phyloP scores from a whole-genome alignment of 23 red algal genomes.

The Cyanidioschyzon merolae region DNA sequence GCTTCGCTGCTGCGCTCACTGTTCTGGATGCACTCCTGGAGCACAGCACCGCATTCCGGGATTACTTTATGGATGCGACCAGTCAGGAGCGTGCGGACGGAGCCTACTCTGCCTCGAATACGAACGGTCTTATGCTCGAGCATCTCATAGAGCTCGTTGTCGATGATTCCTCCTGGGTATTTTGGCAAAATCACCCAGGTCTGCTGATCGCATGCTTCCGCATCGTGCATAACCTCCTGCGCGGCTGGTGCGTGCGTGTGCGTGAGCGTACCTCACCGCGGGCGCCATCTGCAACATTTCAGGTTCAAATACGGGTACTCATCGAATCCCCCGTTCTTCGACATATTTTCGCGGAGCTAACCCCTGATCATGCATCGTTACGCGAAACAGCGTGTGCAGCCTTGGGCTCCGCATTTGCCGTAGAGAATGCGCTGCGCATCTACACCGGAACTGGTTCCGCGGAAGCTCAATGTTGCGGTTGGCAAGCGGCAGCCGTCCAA shows the following conservation, averaged over 20 bases:
- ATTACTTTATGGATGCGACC: background rate
- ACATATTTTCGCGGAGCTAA: background rate
- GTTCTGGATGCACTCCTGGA: background rate
- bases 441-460: background rate
- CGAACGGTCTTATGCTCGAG: background rate
- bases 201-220: background rate
- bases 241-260: background rate
- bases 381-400: background rate
- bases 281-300: background rate
- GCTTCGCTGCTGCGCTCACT: background rate
- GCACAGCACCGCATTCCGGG: background rate
- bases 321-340: background rate
- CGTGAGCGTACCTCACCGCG: background rate
- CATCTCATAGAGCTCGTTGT: background rate
- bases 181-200: background rate
- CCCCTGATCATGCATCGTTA: background rate
- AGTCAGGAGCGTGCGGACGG: background rate
- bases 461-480: background rate
- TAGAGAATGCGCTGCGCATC: background rate
- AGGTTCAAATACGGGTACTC: background rate
- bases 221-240: background rate
- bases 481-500: background rate
- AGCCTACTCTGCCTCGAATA: background rate
- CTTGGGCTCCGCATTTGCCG: background rate
- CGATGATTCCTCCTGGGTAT: background rate